phyloP scores from a whole-genome alignment of 805 yeast genomes.

The Dipodascopsis uninucleata region DNA sequence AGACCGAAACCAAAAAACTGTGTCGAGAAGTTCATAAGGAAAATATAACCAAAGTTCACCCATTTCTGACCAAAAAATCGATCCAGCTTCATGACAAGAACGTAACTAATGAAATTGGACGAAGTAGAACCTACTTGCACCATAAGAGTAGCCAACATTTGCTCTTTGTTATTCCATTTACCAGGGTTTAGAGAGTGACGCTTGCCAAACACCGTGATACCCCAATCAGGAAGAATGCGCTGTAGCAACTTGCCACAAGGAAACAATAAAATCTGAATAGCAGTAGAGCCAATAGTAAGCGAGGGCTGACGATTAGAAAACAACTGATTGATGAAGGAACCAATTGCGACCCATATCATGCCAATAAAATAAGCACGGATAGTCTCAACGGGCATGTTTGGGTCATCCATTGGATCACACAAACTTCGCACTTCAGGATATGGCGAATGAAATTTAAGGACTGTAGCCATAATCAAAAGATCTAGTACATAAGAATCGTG shows the following conservation, averaged over 20 bases:
- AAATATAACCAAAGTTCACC: conserved; percentile 49
- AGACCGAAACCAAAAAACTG: conserved; percentile 65
- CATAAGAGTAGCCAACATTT: conserved; percentile 53
- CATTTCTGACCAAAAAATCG: conserved; percentile 28
- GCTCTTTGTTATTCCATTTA: conserved; percentile 58
- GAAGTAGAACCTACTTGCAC: conserved; percentile 7
- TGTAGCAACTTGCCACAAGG: conserved; percentile 49
- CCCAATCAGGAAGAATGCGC: conserved; percentile 14
- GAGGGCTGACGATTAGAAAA: conserved; percentile 59
- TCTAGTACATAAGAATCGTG: conserved; percentile 32
- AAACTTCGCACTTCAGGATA: conserved; percentile 61
- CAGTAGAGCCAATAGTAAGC: conserved; percentile 53
- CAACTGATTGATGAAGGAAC: conserved; percentile 56
- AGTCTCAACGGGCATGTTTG: conserved; percentile 46
- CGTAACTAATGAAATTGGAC: conserved; percentile 17
- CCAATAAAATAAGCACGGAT: conserved; percentile 53
- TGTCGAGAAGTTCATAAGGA: conserved; percentile 51
- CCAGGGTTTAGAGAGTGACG: conserved; percentile 52
- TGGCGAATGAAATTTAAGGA: conserved; percentile 46
- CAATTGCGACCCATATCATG: conserved; percentile 51
- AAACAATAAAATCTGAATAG: conserved; percentile 61
- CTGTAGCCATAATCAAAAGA: conserved; percentile 43
- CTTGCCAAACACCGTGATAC: conserved; percentile 33
- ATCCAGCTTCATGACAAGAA: conserved; percentile 11
- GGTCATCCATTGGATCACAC: conserved; percentile 52